These are phyloP conservation scores for Lipomyces japonicus DNA, from an alignment of 805 yeast genomes.

Conservation along the genomic window DNA sequence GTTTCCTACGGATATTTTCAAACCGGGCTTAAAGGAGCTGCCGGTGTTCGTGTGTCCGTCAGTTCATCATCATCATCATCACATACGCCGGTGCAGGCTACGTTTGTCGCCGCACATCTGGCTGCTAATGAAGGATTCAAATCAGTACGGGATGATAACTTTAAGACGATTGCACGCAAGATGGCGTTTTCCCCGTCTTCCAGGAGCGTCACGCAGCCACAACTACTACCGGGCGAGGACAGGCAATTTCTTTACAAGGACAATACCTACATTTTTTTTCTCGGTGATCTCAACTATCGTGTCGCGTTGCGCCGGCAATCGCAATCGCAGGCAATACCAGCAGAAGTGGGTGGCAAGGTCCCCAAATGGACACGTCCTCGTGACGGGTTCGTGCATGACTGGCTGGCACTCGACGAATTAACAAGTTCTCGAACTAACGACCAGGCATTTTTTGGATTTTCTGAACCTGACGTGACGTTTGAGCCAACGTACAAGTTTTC, in stretches of 20 bases:
- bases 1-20: constrained; percentile 49
- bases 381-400: constrained; percentile 30
- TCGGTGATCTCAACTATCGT: constrained; percentile 88
- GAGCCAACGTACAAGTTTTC: constrained; percentile 75
- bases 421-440: constrained; percentile 38
- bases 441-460: constrained; percentile 57
- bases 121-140: constrained; percentile 73
- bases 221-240: constrained; percentile 31
- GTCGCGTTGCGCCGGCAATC: constrained; percentile 25
- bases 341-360: background rate
- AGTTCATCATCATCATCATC: background rate
- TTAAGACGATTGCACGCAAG: constrained; percentile 48
- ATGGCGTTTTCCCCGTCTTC: constrained; percentile 49
- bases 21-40: constrained; percentile 73
- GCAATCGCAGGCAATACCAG: background rate
- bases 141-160: constrained; percentile 51
- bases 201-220: background rate
- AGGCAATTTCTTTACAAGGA: constrained; percentile 53
- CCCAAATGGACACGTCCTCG: constrained; percentile 15
- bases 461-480: constrained; percentile 62
- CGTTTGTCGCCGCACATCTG: constrained; percentile 69
- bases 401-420: constrained; percentile 49
- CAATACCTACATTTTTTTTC: constrained; percentile 56
- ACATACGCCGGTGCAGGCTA: constrained; percentile 40
- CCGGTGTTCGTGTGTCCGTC: constrained; percentile 52